Evolutionary conservation across 1,139 yeast species (phyloP).

Genomic region (Pichiaceae sp.): DNA sequence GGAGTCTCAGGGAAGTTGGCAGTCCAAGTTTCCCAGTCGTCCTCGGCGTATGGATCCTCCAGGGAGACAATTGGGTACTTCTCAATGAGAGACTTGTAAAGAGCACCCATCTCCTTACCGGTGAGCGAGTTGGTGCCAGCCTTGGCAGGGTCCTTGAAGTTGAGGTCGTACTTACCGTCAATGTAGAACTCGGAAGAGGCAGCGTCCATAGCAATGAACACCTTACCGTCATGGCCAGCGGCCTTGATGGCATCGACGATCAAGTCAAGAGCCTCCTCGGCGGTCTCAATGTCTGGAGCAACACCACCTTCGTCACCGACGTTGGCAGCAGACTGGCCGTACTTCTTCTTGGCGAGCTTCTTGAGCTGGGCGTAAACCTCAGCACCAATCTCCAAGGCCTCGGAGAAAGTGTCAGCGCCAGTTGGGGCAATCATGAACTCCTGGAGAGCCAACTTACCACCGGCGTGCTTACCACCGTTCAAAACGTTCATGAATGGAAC

Average conservation of each 20-base stretch:
- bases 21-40: constrained; percentile 97
- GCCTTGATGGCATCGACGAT: constrained; percentile 76
- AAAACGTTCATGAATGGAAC: constrained; percentile 96
- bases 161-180: constrained; percentile 93
- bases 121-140: constrained; percentile 84
- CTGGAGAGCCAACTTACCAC: constrained; percentile 97
- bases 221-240: constrained; percentile 91
- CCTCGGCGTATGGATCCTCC: constrained; percentile 98
- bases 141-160: constrained; percentile 91
- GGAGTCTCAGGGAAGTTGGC: constrained; percentile 68
- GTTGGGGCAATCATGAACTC: constrained; percentile 98
- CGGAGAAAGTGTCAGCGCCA: constrained; percentile 79
- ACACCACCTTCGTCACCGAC: constrained; percentile 99
- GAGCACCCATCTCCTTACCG: constrained; percentile 76
- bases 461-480: constrained; percentile 99
- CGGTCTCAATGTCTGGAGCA: constrained; percentile 90
- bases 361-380: constrained; percentile 96
- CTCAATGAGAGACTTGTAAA: constrained; percentile 68
- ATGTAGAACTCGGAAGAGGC: constrained; percentile 96
- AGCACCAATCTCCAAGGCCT: constrained; percentile 90
- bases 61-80: constrained; percentile 95
- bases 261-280: constrained; percentile 93
- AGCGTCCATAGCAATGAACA: constrained; percentile 86
- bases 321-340: constrained; percentile 97
- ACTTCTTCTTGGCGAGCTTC: constrained; percentile 80